A percentile compares a stretch with the other conserved stretches of the same genome.
Conservation (phyloP, 768 basidiomycete species). For the Termitomyces eurrhizus region DNA sequence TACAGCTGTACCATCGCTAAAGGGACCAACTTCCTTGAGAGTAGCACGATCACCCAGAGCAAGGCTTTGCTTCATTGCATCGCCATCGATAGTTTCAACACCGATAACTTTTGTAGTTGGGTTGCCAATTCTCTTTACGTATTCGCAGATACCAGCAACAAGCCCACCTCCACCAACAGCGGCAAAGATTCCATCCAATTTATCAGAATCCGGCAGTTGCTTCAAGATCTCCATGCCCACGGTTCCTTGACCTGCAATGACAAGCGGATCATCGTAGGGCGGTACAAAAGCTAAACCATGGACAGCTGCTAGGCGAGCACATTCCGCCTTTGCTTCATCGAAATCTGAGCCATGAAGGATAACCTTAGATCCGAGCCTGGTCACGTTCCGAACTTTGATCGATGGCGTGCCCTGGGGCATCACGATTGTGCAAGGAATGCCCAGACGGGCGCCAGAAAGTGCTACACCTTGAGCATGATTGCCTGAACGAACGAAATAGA, state of each 20-base stretch:
- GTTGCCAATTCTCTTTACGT: slow-evolving; percentile 88
- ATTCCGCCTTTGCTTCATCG: slow-evolving; percentile 94
- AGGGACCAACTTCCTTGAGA: slow-evolving; percentile 88
- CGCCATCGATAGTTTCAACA: slow-evolving; percentile 93
- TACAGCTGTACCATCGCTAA: slow-evolving; percentile 97
- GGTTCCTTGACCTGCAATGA: slow-evolving; percentile 97
- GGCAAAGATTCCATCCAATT: slow-evolving; percentile 81
- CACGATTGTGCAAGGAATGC: slow-evolving; percentile 96
- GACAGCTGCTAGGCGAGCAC: slow-evolving; percentile 71
- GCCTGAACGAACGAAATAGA: slow-evolving; percentile 42
- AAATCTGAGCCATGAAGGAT: slow-evolving; percentile 91
- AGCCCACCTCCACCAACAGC: slow-evolving; percentile 95
- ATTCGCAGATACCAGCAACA: slow-evolving; percentile 85
- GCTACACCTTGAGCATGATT: slow-evolving; percentile 99
- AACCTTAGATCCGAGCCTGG: slow-evolving; percentile 93
- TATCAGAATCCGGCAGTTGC: slow-evolving; percentile 73
- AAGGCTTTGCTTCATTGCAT: slow-evolving; percentile 88
- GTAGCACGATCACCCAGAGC: slow-evolving; percentile 78
- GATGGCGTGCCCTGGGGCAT: slow-evolving; percentile 95
- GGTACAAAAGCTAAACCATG: slow-evolving; percentile 90
- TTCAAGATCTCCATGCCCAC: slow-evolving; percentile 93
- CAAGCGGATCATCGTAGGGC: slow-evolving; percentile 94
- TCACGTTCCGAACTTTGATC: slow-evolving; percentile 95
- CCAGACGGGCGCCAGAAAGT: slow-evolving; percentile 82
- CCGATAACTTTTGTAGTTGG: slow-evolving; percentile 81